Evolutionary conservation across 257 asterid species (phyloP), one percentile per base, ranked within the genome.

Genomic region (Scutellaria minor): DNA sequence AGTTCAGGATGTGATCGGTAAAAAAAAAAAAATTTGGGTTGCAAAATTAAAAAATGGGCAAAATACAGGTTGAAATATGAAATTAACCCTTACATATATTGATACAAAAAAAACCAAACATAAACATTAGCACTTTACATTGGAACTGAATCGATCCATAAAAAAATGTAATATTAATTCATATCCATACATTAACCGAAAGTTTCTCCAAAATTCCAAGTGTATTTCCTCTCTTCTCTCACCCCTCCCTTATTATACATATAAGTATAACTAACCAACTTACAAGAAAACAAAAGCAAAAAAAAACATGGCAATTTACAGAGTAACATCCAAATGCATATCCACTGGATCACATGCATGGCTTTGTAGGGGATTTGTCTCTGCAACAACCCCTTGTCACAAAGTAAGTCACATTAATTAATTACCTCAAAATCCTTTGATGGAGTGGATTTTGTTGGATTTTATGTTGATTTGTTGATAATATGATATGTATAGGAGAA

Each of bases 321-420:
- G 83, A 75, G 22, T 76, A 61, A 74, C 72, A 44, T 64, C 77
- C 64, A 77, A 77, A 78, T 82, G 67, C 75, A 60, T 77, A 31
- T 48, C 62, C 37, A 61, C n/a, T 45, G 78, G 73, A 78, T 51
- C 77, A 62, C 53, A 70, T 65, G 12, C 72, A 64, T 75, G 83
- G 88, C 61, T 85, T 51, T 75, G 59, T 48, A 76, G 90, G 64
- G 82, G 84, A 15, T 88, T 85, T 46, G 85, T 86, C 64, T 77
- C 85, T 6, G 77, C 85, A 45, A 88, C 91, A 3, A 59, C 78
- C 59, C 91, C 88, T 12, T 84, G 81, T 11, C 73, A 77, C 42
- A 74, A 76, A 71, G 97, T 90, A 65, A 81, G 89, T 57, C 48
- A 42, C 14, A 1, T 37, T 12, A 3, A 51, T 51, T 59, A 18